Base-by-base conservation (phyloP, 2,329 filamentous ascomycete genomes). In the Pseudocercospora ulei region DNA sequence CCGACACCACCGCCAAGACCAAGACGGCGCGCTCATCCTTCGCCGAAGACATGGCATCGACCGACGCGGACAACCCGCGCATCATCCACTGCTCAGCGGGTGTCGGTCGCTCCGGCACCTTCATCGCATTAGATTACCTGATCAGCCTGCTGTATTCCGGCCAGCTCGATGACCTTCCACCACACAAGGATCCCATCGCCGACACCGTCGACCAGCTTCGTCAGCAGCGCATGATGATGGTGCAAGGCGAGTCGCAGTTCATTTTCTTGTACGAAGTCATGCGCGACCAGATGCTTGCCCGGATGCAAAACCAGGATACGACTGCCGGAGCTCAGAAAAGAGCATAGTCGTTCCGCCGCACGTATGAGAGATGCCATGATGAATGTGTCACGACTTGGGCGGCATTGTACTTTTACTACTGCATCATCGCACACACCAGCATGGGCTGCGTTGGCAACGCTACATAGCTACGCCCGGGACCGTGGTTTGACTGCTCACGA, bases 111-210 rank as follows among this genome's bases (percentile, higher is more conserved):
- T 93, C 83, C 5, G 90, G 90, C 20, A 96, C 90, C 0, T 98
- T 96, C 58, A 94, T 98, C 54, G 82, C 85, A 1, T 72, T 98
- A n/a, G 90, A 96, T 62, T 85, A 92, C 61, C 73, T 98, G 16
- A 71, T 93, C 47, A 73, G 78, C 22, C 85, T 95, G 61, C 70
- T 96, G 6, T 77, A 83, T 16, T 72, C 77, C 4, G 88, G 86
- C 34, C 71, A 77, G 13, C 64, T 93, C 34, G 70, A 71, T 28
- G 52, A 56, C 41, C 12, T 56, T 5, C 49, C 63, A 5, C 62
- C 68, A 7, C 64, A 69, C 30, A 56, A 62, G 16, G 87, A 95
- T 54, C 73, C 80, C 2, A 72, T 98, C 25, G 82, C 78, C 49
- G 71, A 81, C 11, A 81, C 82, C 0, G 87, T 98, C 38, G 80